phyloP scores from a whole-genome alignment of 2,329 filamentous ascomycete species.

The Colletotrichum sansevieriae region DNA sequence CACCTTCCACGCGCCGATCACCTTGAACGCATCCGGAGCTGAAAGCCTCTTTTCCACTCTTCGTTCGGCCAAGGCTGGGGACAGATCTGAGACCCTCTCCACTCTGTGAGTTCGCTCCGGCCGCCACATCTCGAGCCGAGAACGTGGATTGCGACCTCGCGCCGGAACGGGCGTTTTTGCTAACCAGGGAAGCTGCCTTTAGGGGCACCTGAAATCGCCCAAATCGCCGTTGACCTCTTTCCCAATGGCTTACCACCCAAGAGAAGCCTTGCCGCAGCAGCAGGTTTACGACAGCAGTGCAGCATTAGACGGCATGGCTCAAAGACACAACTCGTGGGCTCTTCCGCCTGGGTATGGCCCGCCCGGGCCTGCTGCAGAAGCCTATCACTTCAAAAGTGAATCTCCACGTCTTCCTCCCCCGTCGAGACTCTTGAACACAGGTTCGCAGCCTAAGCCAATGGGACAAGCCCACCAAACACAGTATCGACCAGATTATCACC shows the following conservation, averaged over 20 bases:
- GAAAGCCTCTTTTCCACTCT: too few relatives aligned
- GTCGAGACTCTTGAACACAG: slow-evolving; percentile 44
- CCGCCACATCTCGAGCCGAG: slow-evolving; percentile 39
- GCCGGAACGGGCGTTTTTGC: slow-evolving; percentile 36
- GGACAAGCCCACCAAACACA: slow-evolving; percentile 25
- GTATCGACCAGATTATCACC: slow-evolving; percentile 43
- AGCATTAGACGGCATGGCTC: slow-evolving; percentile 53
- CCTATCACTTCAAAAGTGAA: slow-evolving; percentile 47
- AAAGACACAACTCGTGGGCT: slow-evolving; percentile 49
- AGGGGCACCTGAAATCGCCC: background rate
- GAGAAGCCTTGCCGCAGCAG: slow-evolving; percentile 46
- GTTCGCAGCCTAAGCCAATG: slow-evolving; percentile 27
- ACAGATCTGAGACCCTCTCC: slow-evolving; percentile 38
- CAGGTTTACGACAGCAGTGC: slow-evolving; percentile 46
- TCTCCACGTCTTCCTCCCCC: slow-evolving; percentile 47
- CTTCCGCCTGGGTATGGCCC: slow-evolving; percentile 46
- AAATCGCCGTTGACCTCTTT: background rate
- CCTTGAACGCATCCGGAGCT: too few relatives aligned
- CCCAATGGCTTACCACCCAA: slow-evolving; percentile 50
- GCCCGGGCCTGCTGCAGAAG: slow-evolving; percentile 44
- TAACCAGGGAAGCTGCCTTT: slow-evolving; percentile 20
- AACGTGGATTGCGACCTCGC: slow-evolving; percentile 32
- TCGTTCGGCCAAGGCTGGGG: slow-evolving; percentile 19
- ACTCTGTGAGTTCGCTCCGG: slow-evolving; percentile 35
- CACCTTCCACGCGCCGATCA: background rate